Conservation (phyloP, 2,329 filamentous ascomycete species). For the Plenodomus tracheiphilus region DNA sequence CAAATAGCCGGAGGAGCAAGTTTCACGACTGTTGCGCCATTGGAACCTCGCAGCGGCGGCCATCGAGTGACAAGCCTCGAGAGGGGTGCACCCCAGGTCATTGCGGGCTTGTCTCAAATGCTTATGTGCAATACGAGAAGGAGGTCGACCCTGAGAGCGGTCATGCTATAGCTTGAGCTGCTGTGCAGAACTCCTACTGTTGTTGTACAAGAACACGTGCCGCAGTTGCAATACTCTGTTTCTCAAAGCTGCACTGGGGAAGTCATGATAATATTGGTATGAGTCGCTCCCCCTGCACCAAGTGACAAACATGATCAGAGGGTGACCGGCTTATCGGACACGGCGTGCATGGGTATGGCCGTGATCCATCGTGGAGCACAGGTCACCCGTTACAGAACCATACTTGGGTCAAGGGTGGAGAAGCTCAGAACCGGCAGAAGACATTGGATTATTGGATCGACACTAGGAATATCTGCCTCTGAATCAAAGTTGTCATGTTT, state of each 20-base stretch:
- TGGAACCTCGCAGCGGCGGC: conserved; percentile 5
- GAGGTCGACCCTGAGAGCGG: neutral
- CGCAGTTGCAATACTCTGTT: neutral
- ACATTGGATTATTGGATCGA: neutral
- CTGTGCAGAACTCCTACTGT: neutral
- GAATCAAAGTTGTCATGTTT: neutral
- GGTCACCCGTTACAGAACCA: neutral
- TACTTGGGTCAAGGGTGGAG: neutral
- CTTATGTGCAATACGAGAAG: conserved; percentile 10
- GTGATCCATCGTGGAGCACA: neutral
- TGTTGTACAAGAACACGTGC: neutral
- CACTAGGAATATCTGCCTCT: neutral
- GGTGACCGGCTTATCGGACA: neutral
- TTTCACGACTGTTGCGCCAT: conserved; percentile 26
- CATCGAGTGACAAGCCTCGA: conserved; percentile 21
- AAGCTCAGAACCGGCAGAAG: neutral
- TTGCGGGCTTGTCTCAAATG: conserved; percentile 12
- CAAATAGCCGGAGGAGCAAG: conserved; percentile 16
- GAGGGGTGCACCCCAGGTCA: conserved; percentile 4
- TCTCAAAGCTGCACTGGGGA: neutral
- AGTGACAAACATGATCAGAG: neutral
- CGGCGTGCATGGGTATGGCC: neutral
- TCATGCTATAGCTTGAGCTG: neutral
- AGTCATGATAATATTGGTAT: neutral
- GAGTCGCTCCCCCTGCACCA: neutral